A percentile compares a stretch with the other conserved stretches of the same genome.
These are phyloP conservation scores for Delphinella strobiligena DNA, from an alignment of 2,329 filamentous ascomycete genomes.

Conservation along the genomic window DNA sequence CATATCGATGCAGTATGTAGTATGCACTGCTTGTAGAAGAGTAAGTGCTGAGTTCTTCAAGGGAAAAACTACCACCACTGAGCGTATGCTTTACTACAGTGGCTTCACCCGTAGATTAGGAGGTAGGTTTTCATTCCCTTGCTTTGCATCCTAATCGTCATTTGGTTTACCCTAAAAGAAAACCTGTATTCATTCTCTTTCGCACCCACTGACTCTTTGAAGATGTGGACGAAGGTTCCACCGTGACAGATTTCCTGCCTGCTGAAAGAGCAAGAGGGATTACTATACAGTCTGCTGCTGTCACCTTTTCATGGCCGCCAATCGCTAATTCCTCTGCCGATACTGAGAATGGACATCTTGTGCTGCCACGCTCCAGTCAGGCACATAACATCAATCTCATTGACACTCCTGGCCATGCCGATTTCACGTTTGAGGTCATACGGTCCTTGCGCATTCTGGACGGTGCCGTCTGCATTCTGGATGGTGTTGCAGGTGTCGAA, in stretches of 20 bases:
- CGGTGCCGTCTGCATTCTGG: conserved; percentile 83
- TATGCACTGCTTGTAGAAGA: background rate
- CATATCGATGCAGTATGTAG: conserved; percentile 75
- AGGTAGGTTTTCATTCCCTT: conserved; percentile 28
- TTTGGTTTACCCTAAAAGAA: background rate
- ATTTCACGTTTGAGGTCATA: conserved; percentile 94
- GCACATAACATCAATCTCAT: conserved; percentile 77
- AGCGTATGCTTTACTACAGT: conserved; percentile 97
- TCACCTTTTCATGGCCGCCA: conserved; percentile 87
- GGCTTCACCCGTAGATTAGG: conserved; percentile 80
- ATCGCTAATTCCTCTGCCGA: conserved; percentile 16
- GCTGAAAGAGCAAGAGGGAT: conserved; percentile 87
- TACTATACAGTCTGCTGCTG: conserved; percentile 93
- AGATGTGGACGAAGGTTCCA: conserved; percentile 94
- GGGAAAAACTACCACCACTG: conserved; percentile 96
- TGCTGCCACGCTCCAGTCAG: conserved; percentile 37
- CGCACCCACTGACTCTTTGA: background rate
- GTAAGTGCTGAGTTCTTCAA: conserved; percentile 17
- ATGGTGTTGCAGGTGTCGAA: conserved; percentile 87
- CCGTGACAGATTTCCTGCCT: conserved; percentile 91
- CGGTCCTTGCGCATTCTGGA: conserved; percentile 80
- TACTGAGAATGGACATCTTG: conserved; percentile 1
- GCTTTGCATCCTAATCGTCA: conserved; percentile 3
- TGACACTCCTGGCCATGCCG: conserved; percentile 91
- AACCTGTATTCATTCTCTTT: background rate